Conservation (phyloP, 495 filamentous ascomycete genomes). For the Acidiella bohemica region DNA sequence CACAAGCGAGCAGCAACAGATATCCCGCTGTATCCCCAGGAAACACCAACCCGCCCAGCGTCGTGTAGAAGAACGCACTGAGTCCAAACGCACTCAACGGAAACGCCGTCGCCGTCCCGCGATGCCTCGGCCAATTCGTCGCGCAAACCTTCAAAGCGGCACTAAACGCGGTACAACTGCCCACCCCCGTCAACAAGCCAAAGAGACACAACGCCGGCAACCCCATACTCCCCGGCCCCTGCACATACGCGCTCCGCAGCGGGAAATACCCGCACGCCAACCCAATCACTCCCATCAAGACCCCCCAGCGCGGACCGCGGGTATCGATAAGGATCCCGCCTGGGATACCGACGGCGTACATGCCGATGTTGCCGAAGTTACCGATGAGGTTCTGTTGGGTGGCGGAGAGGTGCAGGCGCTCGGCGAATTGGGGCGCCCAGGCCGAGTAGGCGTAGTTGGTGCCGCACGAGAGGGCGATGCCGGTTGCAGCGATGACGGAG, state of each 20-base stretch:
- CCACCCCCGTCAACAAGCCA: slow-evolving; percentile 69
- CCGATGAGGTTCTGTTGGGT: slow-evolving; percentile 90
- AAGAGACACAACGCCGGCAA: slow-evolving; percentile 66
- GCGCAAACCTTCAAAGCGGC: slow-evolving; percentile 71
- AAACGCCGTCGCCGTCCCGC: slow-evolving; percentile 88
- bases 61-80: slow-evolving; percentile 91
- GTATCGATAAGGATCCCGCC: slow-evolving; percentile 76
- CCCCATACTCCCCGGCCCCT: slow-evolving; percentile 43
- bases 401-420: slow-evolving; percentile 68
- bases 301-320: slow-evolving; percentile 64
- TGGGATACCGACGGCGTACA: slow-evolving; percentile 86
- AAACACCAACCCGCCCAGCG: slow-evolving; percentile 61
- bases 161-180: slow-evolving; percentile 75
- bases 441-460: slow-evolving; percentile 81
- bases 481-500: slow-evolving; percentile 59
- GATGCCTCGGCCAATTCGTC: slow-evolving; percentile 79
- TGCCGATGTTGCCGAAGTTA: slow-evolving; percentile 81
- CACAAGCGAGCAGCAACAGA: slow-evolving; percentile 62
- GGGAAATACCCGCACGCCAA: slow-evolving; percentile 10
- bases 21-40: slow-evolving; percentile 71
- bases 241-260: slow-evolving; percentile 37
- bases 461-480: slow-evolving; percentile 60
- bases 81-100: slow-evolving; percentile 86
- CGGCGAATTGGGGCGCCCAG: slow-evolving; percentile 91
- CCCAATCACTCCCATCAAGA: slow-evolving; percentile 55